phyloP scores from a whole-genome alignment of 352 stramenopile species.

The Globisporangium mamillatum region DNA sequence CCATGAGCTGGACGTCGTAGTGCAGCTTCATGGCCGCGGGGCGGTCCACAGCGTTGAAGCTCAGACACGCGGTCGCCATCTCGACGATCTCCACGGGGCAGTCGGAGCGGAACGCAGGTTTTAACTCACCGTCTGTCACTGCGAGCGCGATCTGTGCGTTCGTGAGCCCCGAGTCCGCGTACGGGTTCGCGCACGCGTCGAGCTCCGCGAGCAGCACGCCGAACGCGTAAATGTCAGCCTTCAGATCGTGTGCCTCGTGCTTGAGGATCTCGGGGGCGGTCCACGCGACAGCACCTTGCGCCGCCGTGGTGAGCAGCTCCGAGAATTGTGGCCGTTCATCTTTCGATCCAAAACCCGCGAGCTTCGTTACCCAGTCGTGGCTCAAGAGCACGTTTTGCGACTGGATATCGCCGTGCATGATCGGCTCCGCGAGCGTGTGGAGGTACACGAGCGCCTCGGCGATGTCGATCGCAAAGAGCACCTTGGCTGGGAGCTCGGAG shows the following conservation, averaged over 20 bases:
- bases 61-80: constrained; percentile 51
- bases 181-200: constrained; percentile 34
- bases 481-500: constrained; percentile 4
- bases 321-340: constrained; percentile 1
- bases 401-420: constrained; percentile 18
- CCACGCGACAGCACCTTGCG: constrained; percentile 26
- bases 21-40: constrained; percentile 63
- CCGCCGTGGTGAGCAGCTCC: constrained; percentile 22
- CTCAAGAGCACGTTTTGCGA: constrained; percentile 19
- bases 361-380: constrained; percentile 18
- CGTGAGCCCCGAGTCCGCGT: constrained; percentile 4
- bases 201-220: constrained; percentile 36
- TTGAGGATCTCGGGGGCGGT: constrained; percentile 32
- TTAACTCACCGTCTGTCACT: constrained; percentile 41
- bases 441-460: constrained; percentile 47
- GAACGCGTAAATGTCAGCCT: constrained; percentile 32
- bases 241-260: constrained; percentile 19
- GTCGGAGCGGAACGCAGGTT: constrained; percentile 39
- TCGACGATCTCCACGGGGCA: constrained; percentile 44
- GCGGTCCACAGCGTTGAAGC: constrained; percentile 38
- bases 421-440: constrained; percentile 21
- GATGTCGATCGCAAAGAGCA: constrained; percentile 28
- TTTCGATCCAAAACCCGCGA: constrained; percentile 13
- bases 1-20: constrained; percentile 36
- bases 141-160: constrained; percentile 39